Conservation (phyloP, 1,284 basidiomycete genomes). For the Fomitopsis palustris region DNA sequence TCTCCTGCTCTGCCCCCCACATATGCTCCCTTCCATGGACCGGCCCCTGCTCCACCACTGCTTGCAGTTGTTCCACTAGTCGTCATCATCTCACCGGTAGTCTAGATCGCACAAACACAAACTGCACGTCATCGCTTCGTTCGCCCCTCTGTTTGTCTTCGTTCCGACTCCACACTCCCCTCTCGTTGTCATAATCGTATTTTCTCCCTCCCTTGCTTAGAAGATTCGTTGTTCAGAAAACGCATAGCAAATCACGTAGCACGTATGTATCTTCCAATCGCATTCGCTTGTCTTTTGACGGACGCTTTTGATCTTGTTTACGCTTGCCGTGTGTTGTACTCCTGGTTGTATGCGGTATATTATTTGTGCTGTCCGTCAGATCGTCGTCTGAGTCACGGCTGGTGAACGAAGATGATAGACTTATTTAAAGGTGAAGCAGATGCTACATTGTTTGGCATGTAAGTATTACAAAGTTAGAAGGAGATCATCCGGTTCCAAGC, state of each 20-base stretch:
- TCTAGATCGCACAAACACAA: neutral
- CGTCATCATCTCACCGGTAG: neutral
- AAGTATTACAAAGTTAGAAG: too few species aligned
- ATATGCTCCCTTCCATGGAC: constrained; percentile 1
- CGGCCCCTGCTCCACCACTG: neutral
- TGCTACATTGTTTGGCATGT: too few species aligned
- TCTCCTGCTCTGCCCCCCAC: neutral
- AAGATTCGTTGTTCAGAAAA: neutral
- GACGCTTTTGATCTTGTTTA: constrained; percentile 1
- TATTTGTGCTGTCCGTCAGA: neutral
- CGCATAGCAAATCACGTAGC: neutral
- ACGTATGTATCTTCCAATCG: constrained; percentile 2
- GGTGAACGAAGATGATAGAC: neutral
- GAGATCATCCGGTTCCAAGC: too few species aligned
- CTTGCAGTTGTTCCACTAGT: constrained; percentile 2
- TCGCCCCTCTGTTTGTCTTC: neutral
- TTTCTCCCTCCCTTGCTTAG: neutral
- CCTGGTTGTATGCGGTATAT: neutral
- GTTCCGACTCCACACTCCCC: neutral
- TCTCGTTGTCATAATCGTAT: neutral
- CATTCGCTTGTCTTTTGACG: neutral
- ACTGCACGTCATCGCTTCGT: constrained; percentile 3
- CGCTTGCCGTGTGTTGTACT: constrained; percentile 6
- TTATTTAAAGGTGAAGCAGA: too few species aligned
- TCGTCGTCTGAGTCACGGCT: neutral